Conservation (phyloP, 495 filamentous ascomycete species). For the Lentithecium fluviatile region DNA sequence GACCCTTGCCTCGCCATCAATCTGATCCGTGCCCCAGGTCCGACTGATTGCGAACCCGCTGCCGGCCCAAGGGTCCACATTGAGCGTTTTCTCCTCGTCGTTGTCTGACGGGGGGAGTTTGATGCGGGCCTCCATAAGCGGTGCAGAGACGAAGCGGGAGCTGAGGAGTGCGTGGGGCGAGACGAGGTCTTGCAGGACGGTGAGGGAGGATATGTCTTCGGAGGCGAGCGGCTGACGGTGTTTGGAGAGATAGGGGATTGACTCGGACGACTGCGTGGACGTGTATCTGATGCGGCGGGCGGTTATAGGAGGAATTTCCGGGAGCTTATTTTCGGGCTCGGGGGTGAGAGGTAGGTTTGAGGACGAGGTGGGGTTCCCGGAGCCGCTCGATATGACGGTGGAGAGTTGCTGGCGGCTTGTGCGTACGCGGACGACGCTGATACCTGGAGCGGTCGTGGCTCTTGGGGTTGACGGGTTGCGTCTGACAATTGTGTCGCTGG, state of each 20-base stretch:
- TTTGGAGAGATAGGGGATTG: constrained; percentile 16
- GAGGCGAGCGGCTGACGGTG: constrained; percentile 19
- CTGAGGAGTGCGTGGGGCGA: constrained; percentile 33
- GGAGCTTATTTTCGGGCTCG: constrained; percentile 1
- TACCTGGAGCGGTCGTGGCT: not conserved
- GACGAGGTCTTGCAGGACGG: constrained; percentile 37
- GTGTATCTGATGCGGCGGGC: not conserved
- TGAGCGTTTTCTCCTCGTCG: constrained; percentile 29
- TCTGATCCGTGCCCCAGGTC: constrained; percentile 14
- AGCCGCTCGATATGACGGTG: constrained; percentile 35
- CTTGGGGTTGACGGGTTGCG: not conserved
- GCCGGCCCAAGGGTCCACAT: constrained; percentile 3
- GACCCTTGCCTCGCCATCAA: constrained; percentile 6
- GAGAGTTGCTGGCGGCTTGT: constrained; percentile 31
- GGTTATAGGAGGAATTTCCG: not conserved
- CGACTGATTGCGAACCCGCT: constrained; percentile 27
- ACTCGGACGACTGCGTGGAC: constrained; percentile 18
- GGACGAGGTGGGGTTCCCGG: not conserved
- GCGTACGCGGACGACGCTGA: constrained; percentile 23
- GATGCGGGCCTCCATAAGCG: constrained; percentile 35
- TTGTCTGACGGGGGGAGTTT: constrained; percentile 26
- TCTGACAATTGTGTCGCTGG: constrained; percentile 22
- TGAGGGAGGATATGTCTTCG: constrained; percentile 33
- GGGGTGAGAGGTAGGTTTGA: not conserved
- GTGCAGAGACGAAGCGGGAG: constrained; percentile 34